phyloP scores from a whole-genome alignment of 305 asterid species.

The Fraxinus velutina region DNA sequence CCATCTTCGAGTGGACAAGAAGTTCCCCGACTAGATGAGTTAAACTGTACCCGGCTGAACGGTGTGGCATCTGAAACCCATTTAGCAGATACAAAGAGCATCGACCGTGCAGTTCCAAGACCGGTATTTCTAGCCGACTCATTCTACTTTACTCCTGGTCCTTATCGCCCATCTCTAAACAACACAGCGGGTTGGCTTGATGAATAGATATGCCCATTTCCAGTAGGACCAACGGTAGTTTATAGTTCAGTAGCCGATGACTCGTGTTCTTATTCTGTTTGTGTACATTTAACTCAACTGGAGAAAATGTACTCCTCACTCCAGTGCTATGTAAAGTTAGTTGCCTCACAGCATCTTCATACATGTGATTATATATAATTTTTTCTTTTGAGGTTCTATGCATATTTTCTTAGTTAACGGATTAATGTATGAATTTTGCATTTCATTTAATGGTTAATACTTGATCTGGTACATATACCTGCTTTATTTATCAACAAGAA shows the following conservation, averaged over 20 bases:
- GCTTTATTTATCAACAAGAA: not conserved
- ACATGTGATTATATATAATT: not conserved
- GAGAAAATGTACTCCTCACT: not conserved
- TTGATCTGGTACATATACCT: not conserved
- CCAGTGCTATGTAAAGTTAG: not conserved
- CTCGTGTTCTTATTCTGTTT: not conserved
- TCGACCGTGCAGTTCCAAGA: conserved; percentile 22
- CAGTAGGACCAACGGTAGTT: not conserved
- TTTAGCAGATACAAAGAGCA: conserved; percentile 13
- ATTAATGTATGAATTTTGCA: not conserved
- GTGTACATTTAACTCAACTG: not conserved
- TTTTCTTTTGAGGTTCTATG: not conserved
- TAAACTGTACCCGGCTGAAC: conserved; percentile 29
- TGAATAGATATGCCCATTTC: conserved; percentile 33
- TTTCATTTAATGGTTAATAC: not conserved
- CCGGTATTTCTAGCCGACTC: conserved; percentile 26
- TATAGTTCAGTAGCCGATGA: not conserved
- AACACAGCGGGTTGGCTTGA: conserved; percentile 55
- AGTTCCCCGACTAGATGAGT: conserved; percentile 43
- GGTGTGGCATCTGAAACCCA: conserved; percentile 6
- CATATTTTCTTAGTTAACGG: not conserved
- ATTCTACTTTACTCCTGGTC: conserved; percentile 45
- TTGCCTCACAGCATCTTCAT: not conserved
- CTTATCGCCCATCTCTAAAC: conserved; percentile 38
- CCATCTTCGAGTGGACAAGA: conserved; percentile 27